phyloP scores from a whole-genome alignment of 306 rosid genomes.

The Cicer arietinum region DNA sequence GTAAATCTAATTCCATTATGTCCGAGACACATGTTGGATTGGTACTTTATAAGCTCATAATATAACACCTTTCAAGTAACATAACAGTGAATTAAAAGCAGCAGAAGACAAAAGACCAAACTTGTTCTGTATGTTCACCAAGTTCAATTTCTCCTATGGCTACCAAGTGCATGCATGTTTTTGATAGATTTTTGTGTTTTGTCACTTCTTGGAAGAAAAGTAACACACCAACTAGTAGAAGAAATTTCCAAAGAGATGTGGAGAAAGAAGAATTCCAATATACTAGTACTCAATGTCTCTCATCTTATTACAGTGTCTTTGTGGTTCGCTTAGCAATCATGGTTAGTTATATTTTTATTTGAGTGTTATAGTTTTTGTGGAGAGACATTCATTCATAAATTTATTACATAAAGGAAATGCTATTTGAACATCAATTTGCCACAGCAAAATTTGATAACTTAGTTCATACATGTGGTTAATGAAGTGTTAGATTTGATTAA shows the following conservation, averaged over 20 bases:
- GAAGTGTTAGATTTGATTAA: no score
- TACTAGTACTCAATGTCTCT: constrained; percentile 73
- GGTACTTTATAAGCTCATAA: constrained; percentile 41
- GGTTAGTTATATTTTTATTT: constrained; percentile 55
- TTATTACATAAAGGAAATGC: no score
- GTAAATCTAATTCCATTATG: neutral
- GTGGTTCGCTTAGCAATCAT: constrained; percentile 96
- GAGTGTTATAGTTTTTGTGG: constrained; percentile 26
- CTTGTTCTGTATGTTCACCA: constrained; percentile 51
- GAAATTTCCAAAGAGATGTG: constrained; percentile 78
- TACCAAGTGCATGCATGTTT: constrained; percentile 56
- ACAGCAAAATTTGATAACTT: no score
- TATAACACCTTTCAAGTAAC: constrained; percentile 24
- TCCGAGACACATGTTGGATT: constrained; percentile 23
- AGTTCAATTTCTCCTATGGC: constrained; percentile 54
- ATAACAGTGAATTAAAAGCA: constrained; percentile 33
- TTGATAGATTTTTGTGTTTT: constrained; percentile 53
- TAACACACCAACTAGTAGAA: constrained; percentile 47
- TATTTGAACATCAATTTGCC: no score
- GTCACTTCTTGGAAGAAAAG: constrained; percentile 55
- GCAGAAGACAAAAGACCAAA: constrained; percentile 43
- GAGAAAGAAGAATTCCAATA: constrained; percentile 82
- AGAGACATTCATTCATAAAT: neutral
- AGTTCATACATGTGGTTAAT: no score
- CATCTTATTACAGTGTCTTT: constrained; percentile 91